phyloP scores from a whole-genome alignment of 495 filamentous ascomycete genomes.

The Aspergillus coremiiformis region DNA sequence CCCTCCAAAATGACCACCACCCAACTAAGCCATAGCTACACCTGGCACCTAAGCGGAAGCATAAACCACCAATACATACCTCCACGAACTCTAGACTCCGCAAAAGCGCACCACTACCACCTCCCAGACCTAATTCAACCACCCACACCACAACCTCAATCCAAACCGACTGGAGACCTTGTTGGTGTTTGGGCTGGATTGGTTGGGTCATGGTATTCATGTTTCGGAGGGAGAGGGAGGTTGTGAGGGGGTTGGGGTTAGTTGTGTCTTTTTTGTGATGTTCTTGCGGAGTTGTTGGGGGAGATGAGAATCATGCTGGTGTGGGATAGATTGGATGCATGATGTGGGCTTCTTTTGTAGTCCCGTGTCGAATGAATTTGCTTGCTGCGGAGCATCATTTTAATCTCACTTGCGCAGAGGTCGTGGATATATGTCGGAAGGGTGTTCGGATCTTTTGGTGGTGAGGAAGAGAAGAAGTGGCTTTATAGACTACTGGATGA shows the following conservation, averaged over 20 bases:
- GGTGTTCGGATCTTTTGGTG: slow-evolving; percentile 58
- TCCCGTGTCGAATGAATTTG: slow-evolving; percentile 67
- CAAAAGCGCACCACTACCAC: slow-evolving; percentile 47
- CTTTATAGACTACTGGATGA: slow-evolving; percentile 42
- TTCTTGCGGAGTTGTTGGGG: slow-evolving; percentile 48
- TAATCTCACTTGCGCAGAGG: slow-evolving; percentile 43
- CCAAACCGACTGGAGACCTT: slow-evolving; percentile 52
- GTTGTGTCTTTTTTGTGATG: slow-evolving; percentile 75
- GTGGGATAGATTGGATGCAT: slow-evolving; percentile 53
- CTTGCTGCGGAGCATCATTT: slow-evolving; percentile 72
- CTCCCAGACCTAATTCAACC: too few species aligned
- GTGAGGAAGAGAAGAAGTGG: slow-evolving; percentile 52
- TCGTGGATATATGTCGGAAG: slow-evolving; percentile 50
- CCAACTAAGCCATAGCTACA: neutral
- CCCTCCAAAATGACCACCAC: too few species aligned
- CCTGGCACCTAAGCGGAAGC: slow-evolving; percentile 76
- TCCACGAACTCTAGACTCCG: slow-evolving; percentile 72
- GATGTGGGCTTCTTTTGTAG: slow-evolving; percentile 82
- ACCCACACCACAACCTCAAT: slow-evolving; percentile 43
- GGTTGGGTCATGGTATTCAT: slow-evolving; percentile 76
- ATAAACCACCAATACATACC: slow-evolving; percentile 64
- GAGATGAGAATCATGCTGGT: slow-evolving; percentile 5
- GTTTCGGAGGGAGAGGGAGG: slow-evolving; percentile 52
- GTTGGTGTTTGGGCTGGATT: slow-evolving; percentile 57
- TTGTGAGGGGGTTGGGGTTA: slow-evolving; percentile 56